A percentile compares a stretch with the other conserved stretches of the same genome.
phyloP scores from a whole-genome alignment of 163 green algal genomes.

The Dunaliella salina region DNA sequence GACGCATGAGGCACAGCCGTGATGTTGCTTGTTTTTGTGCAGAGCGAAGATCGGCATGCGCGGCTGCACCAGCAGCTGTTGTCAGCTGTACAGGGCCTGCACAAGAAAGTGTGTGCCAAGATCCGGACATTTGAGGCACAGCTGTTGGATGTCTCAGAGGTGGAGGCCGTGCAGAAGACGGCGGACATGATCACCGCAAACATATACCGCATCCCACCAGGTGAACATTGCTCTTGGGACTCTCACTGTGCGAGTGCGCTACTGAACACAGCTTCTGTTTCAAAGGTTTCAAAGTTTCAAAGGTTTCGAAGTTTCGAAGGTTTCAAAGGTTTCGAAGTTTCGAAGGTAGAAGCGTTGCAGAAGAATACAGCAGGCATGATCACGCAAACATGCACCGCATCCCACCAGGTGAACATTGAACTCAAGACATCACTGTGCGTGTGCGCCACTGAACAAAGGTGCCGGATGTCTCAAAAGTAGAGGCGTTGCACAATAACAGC shows the following conservation, averaged over 20 bases:
- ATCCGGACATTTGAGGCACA: background rate
- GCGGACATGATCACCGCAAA: slow-evolving; percentile 80
- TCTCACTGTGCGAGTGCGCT: no score
- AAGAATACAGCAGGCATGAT: slow-evolving; percentile 70
- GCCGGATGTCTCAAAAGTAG: slow-evolving; percentile 1
- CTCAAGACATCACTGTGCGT: no score
- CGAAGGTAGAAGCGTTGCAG: slow-evolving; percentile 26
- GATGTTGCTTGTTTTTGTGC: no score
- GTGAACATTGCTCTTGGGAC: background rate
- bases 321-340: background rate
- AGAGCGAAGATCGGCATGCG: no score
- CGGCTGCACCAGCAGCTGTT: no score
- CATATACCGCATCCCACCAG: slow-evolving; percentile 46
- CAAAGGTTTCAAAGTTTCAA: no score
- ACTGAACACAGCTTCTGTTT: no score
- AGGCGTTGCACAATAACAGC: slow-evolving; percentile 29
- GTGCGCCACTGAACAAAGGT: background rate
- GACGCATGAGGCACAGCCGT: background rate
- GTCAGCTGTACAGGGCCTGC: no score
- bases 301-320: no score
- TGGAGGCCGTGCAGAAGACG: slow-evolving; percentile 36
- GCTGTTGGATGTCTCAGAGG: background rate
- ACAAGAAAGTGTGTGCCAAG: background rate
- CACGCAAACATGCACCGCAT: slow-evolving; percentile 73
- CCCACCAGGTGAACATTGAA: background rate